Evolutionary conservation across 192 early-diverging fungal species (phyloP), one percentile per base, ranked within the genome.

Genomic region (Coemansia sp.): DNA sequence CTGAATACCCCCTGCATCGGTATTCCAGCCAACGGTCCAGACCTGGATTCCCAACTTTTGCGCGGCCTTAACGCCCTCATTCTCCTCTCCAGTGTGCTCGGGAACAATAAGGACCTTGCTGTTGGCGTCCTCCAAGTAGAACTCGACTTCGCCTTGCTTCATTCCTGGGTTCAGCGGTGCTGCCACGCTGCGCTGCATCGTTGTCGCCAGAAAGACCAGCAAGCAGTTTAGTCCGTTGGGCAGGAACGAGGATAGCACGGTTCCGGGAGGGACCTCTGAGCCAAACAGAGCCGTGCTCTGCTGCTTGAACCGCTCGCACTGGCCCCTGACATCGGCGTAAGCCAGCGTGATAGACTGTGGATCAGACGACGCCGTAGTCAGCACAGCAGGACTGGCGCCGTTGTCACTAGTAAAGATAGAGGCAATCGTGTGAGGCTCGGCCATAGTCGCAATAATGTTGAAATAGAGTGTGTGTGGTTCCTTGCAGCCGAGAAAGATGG

Each of bases 151-250:
- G 26, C 86, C 79, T 48, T 86, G 77, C 20, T 85, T 86, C 71
- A 89, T 86, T 6, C 80, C 76, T 10, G 89, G 82, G 65, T 93
- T 91, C 20, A 94, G 76, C 34, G 92, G 92, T 37, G 91, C 88
- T 4, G 90, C 86, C 3, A 86, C 76, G 65, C 86, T 77, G 55
- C 88, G 86, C 72, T 85, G 68, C 8, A 85, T 71, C 0, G 85
- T 83, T 14, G 82, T 83, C 18, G 84, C 91, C 38, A 94, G 79
- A 60, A 94, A 93, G 31, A 85, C 75, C 10, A 89, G 72, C 23
- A 88, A 69, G 59, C 87, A 89, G 60, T 87, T 85, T 3, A 93
- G 68, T 0, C 86, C 86, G 70, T 92, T 94, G 33, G 90, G 88
- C 64, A 88, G 73, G 20, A 85, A 64, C 45, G 86, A 83, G 21